Percentiles rank a stretch among this genome's conserved stretches.
These are phyloP conservation scores for Trapa incisa DNA, from an alignment of 345 rosid genomes.

Conservation along the genomic window DNA sequence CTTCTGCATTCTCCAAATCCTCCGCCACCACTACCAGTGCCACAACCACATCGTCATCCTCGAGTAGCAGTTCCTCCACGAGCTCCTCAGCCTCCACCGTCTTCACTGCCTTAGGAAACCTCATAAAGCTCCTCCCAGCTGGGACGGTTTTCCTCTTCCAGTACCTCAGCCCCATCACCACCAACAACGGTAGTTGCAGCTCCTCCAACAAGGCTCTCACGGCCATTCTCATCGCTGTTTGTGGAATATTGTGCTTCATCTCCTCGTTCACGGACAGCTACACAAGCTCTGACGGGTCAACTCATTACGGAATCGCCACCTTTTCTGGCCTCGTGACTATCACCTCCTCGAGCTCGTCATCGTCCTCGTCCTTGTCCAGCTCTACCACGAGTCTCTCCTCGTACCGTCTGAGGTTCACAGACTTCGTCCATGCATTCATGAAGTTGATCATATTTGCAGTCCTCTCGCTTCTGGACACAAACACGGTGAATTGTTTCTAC, in stretches of 20 bases:
- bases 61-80: neutral
- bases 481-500: slow-evolving; percentile 42
- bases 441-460: slow-evolving; percentile 36
- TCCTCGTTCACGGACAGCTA: slow-evolving; percentile 10
- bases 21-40: neutral
- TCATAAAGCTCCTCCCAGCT: slow-evolving; percentile 59
- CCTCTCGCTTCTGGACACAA: slow-evolving; percentile 9
- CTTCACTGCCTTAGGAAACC: slow-evolving; percentile 47
- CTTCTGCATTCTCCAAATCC: neutral
- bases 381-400: slow-evolving; percentile 18
- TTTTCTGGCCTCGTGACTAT: slow-evolving; percentile 48
- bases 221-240: slow-evolving; percentile 39
- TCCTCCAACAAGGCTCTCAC: slow-evolving; percentile 38
- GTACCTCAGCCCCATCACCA: slow-evolving; percentile 30
- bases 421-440: slow-evolving; percentile 51
- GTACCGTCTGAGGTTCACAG: slow-evolving; percentile 40
- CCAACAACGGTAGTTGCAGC: slow-evolving; percentile 59
- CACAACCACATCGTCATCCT: neutral
- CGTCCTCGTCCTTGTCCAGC: neutral
- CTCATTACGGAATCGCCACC: slow-evolving; percentile 52
- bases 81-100: slow-evolving; percentile 14
- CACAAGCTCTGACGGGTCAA: slow-evolving; percentile 28
- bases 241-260: slow-evolving; percentile 54
- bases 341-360: slow-evolving; percentile 13
- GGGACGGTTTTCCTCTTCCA: too few relatives aligned